Evolutionary conservation across 441 rosid species (phyloP), one percentile per base, ranked within the genome.

Genomic region (Capsella rubella): DNA sequence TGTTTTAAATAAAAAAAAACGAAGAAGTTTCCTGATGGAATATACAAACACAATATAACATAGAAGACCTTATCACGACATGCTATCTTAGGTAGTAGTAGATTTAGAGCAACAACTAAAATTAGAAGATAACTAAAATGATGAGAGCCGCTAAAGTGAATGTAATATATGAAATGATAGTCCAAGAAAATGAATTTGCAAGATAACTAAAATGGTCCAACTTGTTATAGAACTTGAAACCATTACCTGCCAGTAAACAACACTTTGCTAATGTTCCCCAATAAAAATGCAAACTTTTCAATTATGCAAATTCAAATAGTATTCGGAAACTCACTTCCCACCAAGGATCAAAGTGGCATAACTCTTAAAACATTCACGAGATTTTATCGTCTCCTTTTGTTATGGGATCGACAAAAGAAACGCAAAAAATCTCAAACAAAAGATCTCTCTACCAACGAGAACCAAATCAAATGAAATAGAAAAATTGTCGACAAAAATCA

Each of bases 41-140:
- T 28, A 42, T 43, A 56, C 8, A 9, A 45, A 12, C 18, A 59
- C 29, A 60, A 50, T 50, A 43, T 8, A 63, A 49, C 43, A 72
- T 21, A 54, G 29, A 54, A 64, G 29, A 27, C 53, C 39, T 7
- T 46, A 63, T 6, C 16, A 64, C 8, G n/a, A 52, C 60, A 59
- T 71, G 34, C 64, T 71, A 65, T 71, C 51, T 61, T 34, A 51
- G 37, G 58, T 37, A 37, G 58, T 37, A 37, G 42, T 37, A 77
- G 37, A 42, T 9, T 57, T 35, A 35, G 35, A 65, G 63, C 14
- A 40, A 42, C 10, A 65, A 71, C 69, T 72, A 72, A 59, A 50
- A 31, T 71, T 43, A 78, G 77, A 72, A 66, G 40, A 10, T 13
- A 47, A 35, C 46, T 1, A 45, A 27, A 63, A 25, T 1, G 3